A percentile compares a stretch with the other conserved stretches of the same genome.
phyloP scores from a whole-genome alignment of 768 basidiomycete species.

The Mycena galericulata region DNA sequence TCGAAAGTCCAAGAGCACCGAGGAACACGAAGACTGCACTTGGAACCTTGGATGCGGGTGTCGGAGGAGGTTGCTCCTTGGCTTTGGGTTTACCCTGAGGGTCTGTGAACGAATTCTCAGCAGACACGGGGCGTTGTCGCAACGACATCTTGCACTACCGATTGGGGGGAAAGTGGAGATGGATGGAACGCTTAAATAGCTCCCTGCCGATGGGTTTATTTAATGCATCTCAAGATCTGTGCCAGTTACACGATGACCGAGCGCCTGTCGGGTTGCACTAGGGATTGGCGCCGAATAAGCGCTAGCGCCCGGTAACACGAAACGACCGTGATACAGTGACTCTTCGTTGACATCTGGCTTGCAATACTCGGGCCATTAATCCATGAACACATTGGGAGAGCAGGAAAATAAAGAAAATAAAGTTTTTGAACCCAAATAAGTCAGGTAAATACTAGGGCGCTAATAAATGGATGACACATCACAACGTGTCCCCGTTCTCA shows the following conservation, averaged over 20 bases:
- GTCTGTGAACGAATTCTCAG: conserved; percentile 8
- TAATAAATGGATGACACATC: no score
- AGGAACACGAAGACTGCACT: conserved; percentile 21
- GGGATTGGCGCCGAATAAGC: conserved; percentile 13
- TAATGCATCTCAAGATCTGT: conserved; percentile 15
- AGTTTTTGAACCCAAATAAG: no score
- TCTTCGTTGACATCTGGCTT: no score
- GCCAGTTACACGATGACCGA: conserved; percentile 22
- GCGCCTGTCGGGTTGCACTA: no score
- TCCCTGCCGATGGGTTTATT: background rate
- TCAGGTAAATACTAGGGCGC: no score
- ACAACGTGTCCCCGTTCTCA: background rate
- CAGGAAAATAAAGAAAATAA: no score
- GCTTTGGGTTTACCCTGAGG: conserved; percentile 7
- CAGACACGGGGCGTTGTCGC: conserved; percentile 30
- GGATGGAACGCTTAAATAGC: conserved; percentile 21
- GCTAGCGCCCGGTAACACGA: background rate
- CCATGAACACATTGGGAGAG: no score
- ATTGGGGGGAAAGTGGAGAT: background rate
- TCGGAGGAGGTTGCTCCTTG: background rate
- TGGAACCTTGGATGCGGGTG: conserved; percentile 9
- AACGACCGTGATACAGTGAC: no score
- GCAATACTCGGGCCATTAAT: no score
- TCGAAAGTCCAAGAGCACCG: conserved; percentile 27
- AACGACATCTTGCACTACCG: conserved; percentile 19